Evolutionary conservation across 164 flowering plant genomes (phyloP).

Genomic region (Macadamia integrifolia): DNA sequence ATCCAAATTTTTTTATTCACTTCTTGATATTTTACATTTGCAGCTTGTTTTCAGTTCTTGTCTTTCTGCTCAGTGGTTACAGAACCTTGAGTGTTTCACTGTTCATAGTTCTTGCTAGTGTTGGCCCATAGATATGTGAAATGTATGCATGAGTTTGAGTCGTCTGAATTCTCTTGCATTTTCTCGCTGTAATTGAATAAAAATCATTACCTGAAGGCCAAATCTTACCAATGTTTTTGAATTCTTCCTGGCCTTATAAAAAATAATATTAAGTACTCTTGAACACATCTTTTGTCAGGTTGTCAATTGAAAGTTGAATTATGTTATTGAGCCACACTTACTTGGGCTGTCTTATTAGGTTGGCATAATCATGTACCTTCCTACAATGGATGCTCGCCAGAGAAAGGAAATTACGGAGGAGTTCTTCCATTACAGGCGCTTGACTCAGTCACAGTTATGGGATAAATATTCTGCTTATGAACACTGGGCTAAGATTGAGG

Average conservation of each 20-base stretch:
- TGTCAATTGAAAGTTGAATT: background rate
- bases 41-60: background rate
- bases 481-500: conserved; percentile 99
- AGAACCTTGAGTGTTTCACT: no score
- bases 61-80: background rate
- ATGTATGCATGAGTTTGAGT: no score
- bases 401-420: conserved; percentile 93
- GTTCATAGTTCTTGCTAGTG: no score
- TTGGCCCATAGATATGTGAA: no score
- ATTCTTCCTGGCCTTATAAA: background rate
- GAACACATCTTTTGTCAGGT: background rate
- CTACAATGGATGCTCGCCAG: conserved; percentile 90
- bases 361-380: conserved; percentile 97
- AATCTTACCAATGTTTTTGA: background rate
- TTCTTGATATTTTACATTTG: no score
- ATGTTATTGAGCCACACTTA: background rate
- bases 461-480: conserved; percentile 87
- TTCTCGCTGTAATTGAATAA: no score
- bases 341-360: conserved; percentile 47
- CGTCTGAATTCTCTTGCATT: no score
- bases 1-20: no score
- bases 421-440: conserved; percentile 76
- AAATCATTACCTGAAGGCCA: no score
- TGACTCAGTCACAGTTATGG: conserved; percentile 69
- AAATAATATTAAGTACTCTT: background rate